phyloP scores from a whole-genome alignment of 345 rosid genomes.

The Syzygium aqueum region DNA sequence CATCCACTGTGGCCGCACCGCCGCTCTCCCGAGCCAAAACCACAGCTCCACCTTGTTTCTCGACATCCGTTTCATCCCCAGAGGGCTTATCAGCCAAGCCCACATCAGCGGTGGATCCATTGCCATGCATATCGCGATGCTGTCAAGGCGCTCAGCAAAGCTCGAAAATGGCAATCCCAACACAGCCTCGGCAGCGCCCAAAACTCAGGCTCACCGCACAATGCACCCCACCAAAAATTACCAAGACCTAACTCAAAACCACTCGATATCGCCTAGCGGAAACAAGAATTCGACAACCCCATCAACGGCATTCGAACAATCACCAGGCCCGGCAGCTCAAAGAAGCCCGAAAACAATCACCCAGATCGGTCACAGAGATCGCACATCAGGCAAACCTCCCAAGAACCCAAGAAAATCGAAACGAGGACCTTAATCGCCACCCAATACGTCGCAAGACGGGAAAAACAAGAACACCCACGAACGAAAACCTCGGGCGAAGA shows the following conservation, averaged over 20 bases:
- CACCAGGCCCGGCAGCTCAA: not conserved
- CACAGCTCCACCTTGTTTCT: conserved; percentile 33
- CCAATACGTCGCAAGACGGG: not conserved
- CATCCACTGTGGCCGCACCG: not conserved
- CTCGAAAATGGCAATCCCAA: not conserved
- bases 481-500: not conserved
- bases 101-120: conserved; percentile 10
- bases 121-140: conserved; percentile 27
- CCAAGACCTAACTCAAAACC: not conserved
- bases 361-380: not conserved
- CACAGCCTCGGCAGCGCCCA: not conserved
- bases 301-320: not conserved
- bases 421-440: not conserved
- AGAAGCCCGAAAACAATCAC: not conserved
- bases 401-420: not conserved
- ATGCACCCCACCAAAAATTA: not conserved
- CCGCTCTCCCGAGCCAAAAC: not conserved
- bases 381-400: not conserved
- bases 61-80: conserved; percentile 25
- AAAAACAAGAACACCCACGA: not conserved
- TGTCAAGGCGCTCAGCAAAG: not conserved
- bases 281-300: not conserved
- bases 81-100: conserved; percentile 2
- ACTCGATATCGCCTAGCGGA: not conserved
- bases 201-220: not conserved